Percentiles rank a stretch among this genome's conserved stretches.
Evolutionary conservation across 1,284 basidiomycete genomes (phyloP).

Genomic region (Marasmius tenuissimus): DNA sequence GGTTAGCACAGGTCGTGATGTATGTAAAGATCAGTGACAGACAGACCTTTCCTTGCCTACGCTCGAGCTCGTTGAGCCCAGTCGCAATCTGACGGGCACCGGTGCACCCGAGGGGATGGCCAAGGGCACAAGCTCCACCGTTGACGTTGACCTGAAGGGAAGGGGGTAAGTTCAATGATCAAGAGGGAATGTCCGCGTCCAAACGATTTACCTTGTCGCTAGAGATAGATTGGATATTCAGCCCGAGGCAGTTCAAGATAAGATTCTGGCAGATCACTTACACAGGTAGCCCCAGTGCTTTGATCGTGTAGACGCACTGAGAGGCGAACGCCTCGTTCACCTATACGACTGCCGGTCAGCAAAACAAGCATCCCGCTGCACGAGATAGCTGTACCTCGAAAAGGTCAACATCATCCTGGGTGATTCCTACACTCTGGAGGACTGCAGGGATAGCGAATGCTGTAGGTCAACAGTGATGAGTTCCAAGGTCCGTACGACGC

Average conservation of each 20-base stretch:
- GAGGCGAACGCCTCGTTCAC: slow-evolving; percentile 94
- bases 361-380: background rate
- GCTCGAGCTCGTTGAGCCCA: slow-evolving; percentile 78
- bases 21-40: background rate
- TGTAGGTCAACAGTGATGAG: slow-evolving; percentile 39
- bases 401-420: slow-evolving; percentile 74
- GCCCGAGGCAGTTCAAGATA: background rate
- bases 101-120: slow-evolving; percentile 87
- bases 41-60: slow-evolving; percentile 75
- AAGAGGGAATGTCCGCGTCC: background rate
- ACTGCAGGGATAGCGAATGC: slow-evolving; percentile 71
- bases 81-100: slow-evolving; percentile 89
- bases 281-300: slow-evolving; percentile 63
- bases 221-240: background rate
- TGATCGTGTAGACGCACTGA: slow-evolving; percentile 82
- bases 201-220: slow-evolving; percentile 35
- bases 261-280: slow-evolving; percentile 18
- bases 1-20: background rate
- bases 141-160: slow-evolving; percentile 82
- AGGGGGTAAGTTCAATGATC: slow-evolving; percentile 25
- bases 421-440: slow-evolving; percentile 64
- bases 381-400: slow-evolving; percentile 58
- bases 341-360: slow-evolving; percentile 33
- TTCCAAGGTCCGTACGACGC: background rate
- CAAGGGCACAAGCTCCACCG: slow-evolving; percentile 88